Evolutionary conservation across 768 basidiomycete genomes (phyloP), one percentile per base, ranked within the genome.

Genomic region (Panaeolus cyanescens): DNA sequence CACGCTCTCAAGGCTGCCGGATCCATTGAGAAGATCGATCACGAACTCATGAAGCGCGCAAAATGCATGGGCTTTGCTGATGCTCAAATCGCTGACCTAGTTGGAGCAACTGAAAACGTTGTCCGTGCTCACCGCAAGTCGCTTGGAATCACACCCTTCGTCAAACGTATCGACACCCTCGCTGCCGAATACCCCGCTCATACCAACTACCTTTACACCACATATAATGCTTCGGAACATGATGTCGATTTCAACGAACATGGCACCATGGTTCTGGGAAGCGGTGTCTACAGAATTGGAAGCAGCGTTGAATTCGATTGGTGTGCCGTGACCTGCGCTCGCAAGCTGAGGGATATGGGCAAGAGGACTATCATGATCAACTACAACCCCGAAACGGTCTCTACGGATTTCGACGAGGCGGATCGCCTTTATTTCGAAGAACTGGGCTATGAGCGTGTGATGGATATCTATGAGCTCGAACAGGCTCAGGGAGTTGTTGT

Each of bases 391-490:
- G 97, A 99, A 78, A 99, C 97, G 3, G 97, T 99, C 39, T 98
- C 96, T 6, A 99, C 97, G 60, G 97, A 99, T 75, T 99, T 96
- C 74, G 97, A 99, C 70, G 97, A 99, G 78, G 97, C 97, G n/a
- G 97, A 99, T 70, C 82, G 97, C 60, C 79, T 99, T 53, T 99
- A 99, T 81, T 99, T 99, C 72, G 97, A 99, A 74, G 96, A 99
- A 73, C 86, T 99, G 60, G 95, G 96, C 55, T 99, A 85, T 77
- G 97, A 99, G 76, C 88, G 96, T 39, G 96, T 99, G 64, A 98
- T 99, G 96, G 97, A 99, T 75, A 99, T 99, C 68, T 99, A 99
- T 70, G 97, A 99, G 74, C 78, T 99, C 62, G 97, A 99, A 72
- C 84, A 86, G 32, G 91, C 97, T 0, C 86, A 91, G 57, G 97